Conservation (phyloP, 2,329 filamentous ascomycete species). For the Alternaria ethzedia region DNA sequence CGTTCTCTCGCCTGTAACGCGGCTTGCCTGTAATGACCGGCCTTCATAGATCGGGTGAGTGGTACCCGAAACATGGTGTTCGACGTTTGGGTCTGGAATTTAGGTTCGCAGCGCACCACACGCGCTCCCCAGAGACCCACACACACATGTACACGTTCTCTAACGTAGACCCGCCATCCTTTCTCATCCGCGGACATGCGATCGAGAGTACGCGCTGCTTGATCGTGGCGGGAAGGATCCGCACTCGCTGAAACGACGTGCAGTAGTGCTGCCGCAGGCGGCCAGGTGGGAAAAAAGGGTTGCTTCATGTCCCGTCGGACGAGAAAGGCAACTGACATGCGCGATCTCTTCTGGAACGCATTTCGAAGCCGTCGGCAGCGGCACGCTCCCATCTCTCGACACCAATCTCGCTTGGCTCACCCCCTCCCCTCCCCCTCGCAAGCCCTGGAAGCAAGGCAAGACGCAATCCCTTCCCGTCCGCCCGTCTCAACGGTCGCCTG, state of each 20-base stretch:
- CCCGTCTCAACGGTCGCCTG: constrained; percentile 35
- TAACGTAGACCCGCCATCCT: neutral
- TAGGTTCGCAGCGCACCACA: constrained; percentile 7
- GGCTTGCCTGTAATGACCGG: neutral
- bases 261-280: constrained; percentile 19
- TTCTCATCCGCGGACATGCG: constrained; percentile 1
- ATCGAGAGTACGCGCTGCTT: constrained; percentile 4
- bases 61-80: constrained; percentile 10
- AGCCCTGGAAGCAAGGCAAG: neutral
- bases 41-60: constrained; percentile 6
- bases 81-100: constrained; percentile 3
- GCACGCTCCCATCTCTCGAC: constrained; percentile 7
- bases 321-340: constrained; percentile 1
- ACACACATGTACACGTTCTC: neutral
- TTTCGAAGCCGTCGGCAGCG: constrained; percentile 17
- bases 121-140: neutral
- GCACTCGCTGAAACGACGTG: constrained; percentile 23
- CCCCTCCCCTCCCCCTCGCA: constrained; percentile 1
- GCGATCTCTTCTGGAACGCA: constrained; percentile 18
- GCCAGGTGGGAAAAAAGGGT: neutral
- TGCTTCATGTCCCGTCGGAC: constrained; percentile 1
- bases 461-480: constrained; percentile 28
- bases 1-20: neutral
- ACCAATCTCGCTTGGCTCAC: constrained; percentile 24
- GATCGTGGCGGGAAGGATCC: constrained; percentile 24